Base-by-base conservation (phyloP, 495 filamentous ascomycete species). In the Oidiodendron maius region DNA sequence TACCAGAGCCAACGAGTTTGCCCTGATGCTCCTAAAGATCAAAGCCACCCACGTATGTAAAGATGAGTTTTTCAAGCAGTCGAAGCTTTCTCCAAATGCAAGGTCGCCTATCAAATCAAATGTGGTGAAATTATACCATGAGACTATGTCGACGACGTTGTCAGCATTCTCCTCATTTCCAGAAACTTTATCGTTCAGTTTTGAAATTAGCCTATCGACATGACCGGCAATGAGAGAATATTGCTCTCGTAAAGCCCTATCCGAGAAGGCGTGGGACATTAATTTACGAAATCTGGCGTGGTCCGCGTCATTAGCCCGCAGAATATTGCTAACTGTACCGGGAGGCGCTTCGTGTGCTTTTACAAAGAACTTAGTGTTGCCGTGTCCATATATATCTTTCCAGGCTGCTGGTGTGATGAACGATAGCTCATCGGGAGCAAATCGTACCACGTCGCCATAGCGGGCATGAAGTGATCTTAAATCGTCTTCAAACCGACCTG, bases 71-170 rank as follows among this genome's bases (percentile, higher is more conserved):
- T 72, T 49, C 3, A 82, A 64, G 43, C 69, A 72, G 35, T 67
- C 62, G 39, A 81, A 72, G 0, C 74, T 60, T 44, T 78, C 71
- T 0, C 71, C 72, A 46, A 79, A 80, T 1, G 69, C 61, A 12
- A 82, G 64, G 47, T 82, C 75, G 0, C 74, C 75, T 39, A 82
- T 74, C 40, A 83, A 71, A 48, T 84, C 78, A 53, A 83, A 82
- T 0, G 74, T 78, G 2, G 64, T 64, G 18, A 66, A 77, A 48
- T 78, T 76, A 44, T 69, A 71, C 74, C 67, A 72, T 4, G 62
- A 51, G 12, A 60, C 60, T 22, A 80, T 63, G 51, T 80, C 65
- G 22, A 69, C 15, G 3, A 2, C 40, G 9, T 18, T 18, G 12
- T 39, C 15, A 17, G 16, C 36, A 3, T 32, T 25, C 10, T 24